Base-by-base conservation (phyloP, 192 early-diverging fungal species). In the Linnemannia hyalina region DNA sequence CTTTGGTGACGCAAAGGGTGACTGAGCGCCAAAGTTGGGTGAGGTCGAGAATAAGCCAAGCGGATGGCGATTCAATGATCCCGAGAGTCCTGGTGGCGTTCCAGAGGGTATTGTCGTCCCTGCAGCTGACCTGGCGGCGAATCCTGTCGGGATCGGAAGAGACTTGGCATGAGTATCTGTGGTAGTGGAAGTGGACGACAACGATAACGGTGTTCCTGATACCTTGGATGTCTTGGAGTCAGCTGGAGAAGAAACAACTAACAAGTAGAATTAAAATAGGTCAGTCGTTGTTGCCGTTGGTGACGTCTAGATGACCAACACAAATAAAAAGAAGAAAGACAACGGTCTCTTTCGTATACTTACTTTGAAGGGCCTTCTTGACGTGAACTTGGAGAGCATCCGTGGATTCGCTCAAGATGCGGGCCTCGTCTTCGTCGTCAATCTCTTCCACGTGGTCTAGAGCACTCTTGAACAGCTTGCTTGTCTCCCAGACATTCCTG, bases 361-460 rank as follows among this genome's bases (percentile, higher is more conserved):
- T 82, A 86, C 84, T 46, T 73, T 80, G 75, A 32, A 86, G 75
- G 3, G 57, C 84, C 4, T 81, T 72, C 38, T 44, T 75, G 23
- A 86, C 76, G 57, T 76, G 71, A 23, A 77, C 42, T 55, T 86
- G 84, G 7, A 86, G 79, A 16, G 44, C 49, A 54, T 86, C 84
- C 84, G 81, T 86, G 20, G 69, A 35, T 29, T 77, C 79, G 8
- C 79, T 70, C 63, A 86, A 32, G 38, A 86, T 86, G 32, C 79
- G 68, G 4, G 79, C 70, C 55, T 86, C 79, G 26, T 86, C 79
- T 18, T 86, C 79, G 29, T 86, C 84, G 49, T 86, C 84, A 74
- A 81, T 86, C 40, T 81, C 84, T 54, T 86, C 79, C 23, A 86
- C 75, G 46, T 86, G 79, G 3, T 86, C 75, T 57, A 86, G 63